Percentiles rank a stretch among this genome's conserved stretches.
These are phyloP conservation scores for Lonicera japonica DNA, from an alignment of 129 eudicot species.

Conservation along the genomic window DNA sequence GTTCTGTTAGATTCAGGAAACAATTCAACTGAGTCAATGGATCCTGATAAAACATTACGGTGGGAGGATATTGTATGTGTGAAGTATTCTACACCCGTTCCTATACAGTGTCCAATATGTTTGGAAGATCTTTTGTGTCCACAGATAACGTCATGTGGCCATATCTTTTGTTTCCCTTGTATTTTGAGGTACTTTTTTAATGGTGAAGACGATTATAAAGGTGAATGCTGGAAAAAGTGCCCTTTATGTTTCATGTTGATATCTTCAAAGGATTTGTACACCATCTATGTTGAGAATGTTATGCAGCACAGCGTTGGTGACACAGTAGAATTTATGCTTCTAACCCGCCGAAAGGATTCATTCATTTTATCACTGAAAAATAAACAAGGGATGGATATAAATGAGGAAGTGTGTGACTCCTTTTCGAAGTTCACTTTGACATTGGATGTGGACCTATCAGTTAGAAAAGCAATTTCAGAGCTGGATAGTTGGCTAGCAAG, in stretches of 20 bases:
- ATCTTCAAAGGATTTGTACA: conserved; percentile 79
- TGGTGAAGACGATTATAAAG: conserved; percentile 59
- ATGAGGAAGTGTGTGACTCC: conserved; percentile 44
- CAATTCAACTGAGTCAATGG: conserved; percentile 51
- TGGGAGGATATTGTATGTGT: conserved; percentile 95
- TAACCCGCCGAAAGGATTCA: conserved; percentile 76
- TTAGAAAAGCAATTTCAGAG: conserved; percentile 79
- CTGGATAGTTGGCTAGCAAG: conserved; percentile 89
- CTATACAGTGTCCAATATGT: conserved; percentile 85
- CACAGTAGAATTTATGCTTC: conserved; percentile 56
- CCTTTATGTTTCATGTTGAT: conserved; percentile 90
- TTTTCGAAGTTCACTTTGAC: conserved; percentile 89
- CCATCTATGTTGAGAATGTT: conserved; percentile 76
- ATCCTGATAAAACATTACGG: conserved; percentile 79
- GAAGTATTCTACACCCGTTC: conserved; percentile 60
- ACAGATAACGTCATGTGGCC: conserved; percentile 96
- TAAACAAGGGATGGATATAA: conserved; percentile 22
- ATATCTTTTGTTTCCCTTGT: conserved; percentile 92
- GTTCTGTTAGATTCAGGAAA: conserved; percentile 70
- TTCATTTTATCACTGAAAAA: conserved; percentile 46
- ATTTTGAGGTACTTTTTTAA: conserved; percentile 68
- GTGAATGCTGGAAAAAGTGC: conserved; percentile 74
- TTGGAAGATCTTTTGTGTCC: conserved; percentile 87
- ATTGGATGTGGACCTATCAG: conserved; percentile 69
- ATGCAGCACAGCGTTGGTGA: conserved; percentile 66